Evolutionary conservation across 768 basidiomycete species (phyloP).

Genomic region (Xerocomellus dryophilus): DNA sequence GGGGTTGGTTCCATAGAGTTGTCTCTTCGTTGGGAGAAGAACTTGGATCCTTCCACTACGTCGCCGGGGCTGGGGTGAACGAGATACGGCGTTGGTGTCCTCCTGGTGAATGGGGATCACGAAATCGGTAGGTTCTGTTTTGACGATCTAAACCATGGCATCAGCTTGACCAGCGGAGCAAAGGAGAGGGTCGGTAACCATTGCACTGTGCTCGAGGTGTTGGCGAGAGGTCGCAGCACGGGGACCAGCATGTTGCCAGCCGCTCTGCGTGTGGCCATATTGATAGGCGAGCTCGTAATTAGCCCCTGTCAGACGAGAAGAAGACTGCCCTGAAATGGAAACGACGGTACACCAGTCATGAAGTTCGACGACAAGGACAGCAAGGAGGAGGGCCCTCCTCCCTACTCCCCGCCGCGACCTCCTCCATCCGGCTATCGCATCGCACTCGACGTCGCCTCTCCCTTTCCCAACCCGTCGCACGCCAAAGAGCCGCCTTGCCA

Average conservation of each 20-base stretch:
- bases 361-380: slow-evolving; percentile 5
- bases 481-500: slow-evolving; percentile 50
- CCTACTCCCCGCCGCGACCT: slow-evolving; percentile 21
- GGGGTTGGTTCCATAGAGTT: slow-evolving; percentile 3
- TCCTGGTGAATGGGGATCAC: neutral
- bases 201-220: neutral
- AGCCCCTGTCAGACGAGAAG: too few species aligned
- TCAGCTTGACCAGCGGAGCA: neutral
- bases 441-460: slow-evolving; percentile 41
- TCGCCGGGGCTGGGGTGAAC: neutral
- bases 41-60: slow-evolving; percentile 6
- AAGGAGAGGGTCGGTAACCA: neutral
- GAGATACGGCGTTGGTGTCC: neutral
- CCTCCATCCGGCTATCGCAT: slow-evolving; percentile 70
- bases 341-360: neutral
- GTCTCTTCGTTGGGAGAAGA: slow-evolving; percentile 10
- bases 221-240: neutral
- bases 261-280: too few species aligned
- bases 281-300: neutral
- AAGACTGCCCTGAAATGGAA: neutral
- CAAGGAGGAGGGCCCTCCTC: slow-evolving; percentile 12
- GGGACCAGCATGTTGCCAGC: too few species aligned
- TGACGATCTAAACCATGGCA: slow-evolving; percentile 1
- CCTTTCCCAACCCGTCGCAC: slow-evolving; percentile 39
- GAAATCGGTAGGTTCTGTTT: slow-evolving; percentile 8